Percentiles rank a stretch among this genome's conserved stretches.
These are phyloP conservation scores for Magnaporthiopsis rhizophila DNA, from an alignment of 2,329 filamentous ascomycete genomes.

Conservation along the genomic window DNA sequence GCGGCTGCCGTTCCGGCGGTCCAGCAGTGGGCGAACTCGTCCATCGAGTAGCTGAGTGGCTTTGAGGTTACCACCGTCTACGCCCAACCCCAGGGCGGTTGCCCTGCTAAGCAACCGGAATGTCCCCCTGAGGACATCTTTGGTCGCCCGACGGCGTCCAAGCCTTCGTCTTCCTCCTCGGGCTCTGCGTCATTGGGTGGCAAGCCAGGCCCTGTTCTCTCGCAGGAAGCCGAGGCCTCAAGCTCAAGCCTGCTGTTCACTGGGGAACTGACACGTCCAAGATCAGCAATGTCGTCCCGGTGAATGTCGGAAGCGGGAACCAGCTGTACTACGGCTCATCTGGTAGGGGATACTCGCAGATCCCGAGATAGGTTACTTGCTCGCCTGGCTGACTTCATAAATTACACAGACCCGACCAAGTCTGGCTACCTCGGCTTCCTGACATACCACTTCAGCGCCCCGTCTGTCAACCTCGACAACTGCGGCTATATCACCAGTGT, in stretches of 20 bases:
- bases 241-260: not conserved
- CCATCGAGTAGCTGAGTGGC: not conserved
- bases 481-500: not conserved
- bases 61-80: conserved; percentile 5
- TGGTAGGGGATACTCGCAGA: not conserved
- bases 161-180: not conserved
- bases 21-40: not conserved
- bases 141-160: not conserved
- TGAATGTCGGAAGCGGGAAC: not conserved
- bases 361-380: not conserved
- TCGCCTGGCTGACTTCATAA: too few species aligned
- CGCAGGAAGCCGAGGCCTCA: not conserved
- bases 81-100: not conserved
- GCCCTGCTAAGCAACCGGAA: not conserved
- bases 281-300: not conserved
- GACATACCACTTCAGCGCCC: conserved; percentile 2
- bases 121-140: not conserved
- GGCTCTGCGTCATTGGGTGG: not conserved
- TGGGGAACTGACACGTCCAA: not conserved
- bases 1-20: too few species aligned
- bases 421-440: conserved; percentile 1
- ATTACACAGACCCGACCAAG: not conserved
- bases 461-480: not conserved
- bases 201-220: not conserved
- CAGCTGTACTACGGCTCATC: conserved; percentile 1